Percentiles rank a stretch among this genome's conserved stretches.
Conservation (phyloP, 768 basidiomycete genomes). For the Epithele typhae region DNA sequence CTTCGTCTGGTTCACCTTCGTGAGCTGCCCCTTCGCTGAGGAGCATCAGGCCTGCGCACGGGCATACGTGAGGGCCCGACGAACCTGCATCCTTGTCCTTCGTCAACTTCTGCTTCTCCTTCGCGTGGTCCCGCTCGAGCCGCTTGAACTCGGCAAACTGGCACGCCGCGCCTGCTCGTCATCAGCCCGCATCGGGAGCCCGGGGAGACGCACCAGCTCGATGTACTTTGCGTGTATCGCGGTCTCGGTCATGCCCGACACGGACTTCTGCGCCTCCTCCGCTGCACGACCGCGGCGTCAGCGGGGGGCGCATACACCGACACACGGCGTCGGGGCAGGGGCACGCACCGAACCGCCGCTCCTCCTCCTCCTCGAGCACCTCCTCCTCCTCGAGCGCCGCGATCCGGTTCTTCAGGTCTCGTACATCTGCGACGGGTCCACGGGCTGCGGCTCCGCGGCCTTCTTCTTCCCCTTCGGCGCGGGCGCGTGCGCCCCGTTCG, state of each 20-base stretch:
- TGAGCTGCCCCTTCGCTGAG: slow-evolving; percentile 74
- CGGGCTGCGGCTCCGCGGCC: slow-evolving; percentile 65
- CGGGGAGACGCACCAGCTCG: slow-evolving; percentile 67
- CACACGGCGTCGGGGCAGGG: not conserved
- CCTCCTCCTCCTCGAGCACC: slow-evolving; percentile 84
- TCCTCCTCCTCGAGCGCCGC: slow-evolving; percentile 88
- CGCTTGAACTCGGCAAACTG: slow-evolving; percentile 89
- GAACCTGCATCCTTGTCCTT: slow-evolving; percentile 89
- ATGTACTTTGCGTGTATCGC: slow-evolving; percentile 84
- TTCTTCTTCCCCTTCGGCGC: slow-evolving; percentile 53
- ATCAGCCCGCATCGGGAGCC: slow-evolving; percentile 9
- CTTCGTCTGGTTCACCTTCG: slow-evolving; percentile 86
- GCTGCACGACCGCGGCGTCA: slow-evolving; percentile 38
- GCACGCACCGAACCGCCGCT: slow-evolving; percentile 65
- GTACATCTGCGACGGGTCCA: slow-evolving; percentile 84
- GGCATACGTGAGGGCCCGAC: slow-evolving; percentile 15
- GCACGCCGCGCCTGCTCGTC: not conserved
- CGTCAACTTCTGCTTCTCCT: slow-evolving; percentile 85
- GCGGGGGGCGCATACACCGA: not conserved
- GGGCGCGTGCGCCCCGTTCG: slow-evolving; percentile 22
- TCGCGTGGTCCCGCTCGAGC: slow-evolving; percentile 82
- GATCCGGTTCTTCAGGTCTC: slow-evolving; percentile 87
- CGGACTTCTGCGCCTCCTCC: slow-evolving; percentile 84
- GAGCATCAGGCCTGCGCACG: not conserved
- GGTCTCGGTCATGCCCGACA: slow-evolving; percentile 79